Base-by-base conservation (phyloP, 148 eudicot species). In the Chenopodium suecicum region DNA sequence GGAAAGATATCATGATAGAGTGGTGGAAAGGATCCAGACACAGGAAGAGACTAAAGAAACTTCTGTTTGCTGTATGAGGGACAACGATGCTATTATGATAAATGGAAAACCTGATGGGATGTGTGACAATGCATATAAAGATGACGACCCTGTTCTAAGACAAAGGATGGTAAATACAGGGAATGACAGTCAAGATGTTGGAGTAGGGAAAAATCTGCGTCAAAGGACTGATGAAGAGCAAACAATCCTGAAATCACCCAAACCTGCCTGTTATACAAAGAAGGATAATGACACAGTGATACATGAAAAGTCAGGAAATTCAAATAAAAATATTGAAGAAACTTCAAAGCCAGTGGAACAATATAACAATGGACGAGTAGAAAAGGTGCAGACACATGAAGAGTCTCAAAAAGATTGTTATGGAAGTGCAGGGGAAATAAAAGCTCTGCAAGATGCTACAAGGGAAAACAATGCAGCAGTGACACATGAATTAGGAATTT, bases 371-470 rank as follows among this genome's bases (percentile, higher is more conserved):
- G 54, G 34, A 65, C 44, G 17, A 27, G 17, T 27, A 29, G 75
- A 34, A 32, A 81, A 44, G 67, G 73, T 54, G 66, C 64, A 81
- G 20, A 54, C 70, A 70, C 72, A 44, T 63, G 50, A 6, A 70
- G 81, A 78, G 72, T 34, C 29, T 77, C 74, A 27, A 44, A 81
- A 80, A 60, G 78, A 75, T 78, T 60, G 71, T 23, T 66, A 2
- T 74, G 63, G 44, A 74, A 29, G 46, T 54, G 25, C 32, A 10
- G 44, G 71, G n/a, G 41, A 20, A 25, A 46, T 3, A 41, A 16
- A 63, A 25, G 76, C 79, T 9, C 82, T 67, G 12, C 70, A 29
- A 54, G 22, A 74, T 46, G 78, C 47, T 20, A 66, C 62, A 2
- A 14, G 23, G 44, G 48, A 48, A 47, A 60, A 31, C 9, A 50